These are phyloP conservation scores for Pseudoturritis turrita DNA, from an alignment of 345 rosid species.

Conservation along the genomic window DNA sequence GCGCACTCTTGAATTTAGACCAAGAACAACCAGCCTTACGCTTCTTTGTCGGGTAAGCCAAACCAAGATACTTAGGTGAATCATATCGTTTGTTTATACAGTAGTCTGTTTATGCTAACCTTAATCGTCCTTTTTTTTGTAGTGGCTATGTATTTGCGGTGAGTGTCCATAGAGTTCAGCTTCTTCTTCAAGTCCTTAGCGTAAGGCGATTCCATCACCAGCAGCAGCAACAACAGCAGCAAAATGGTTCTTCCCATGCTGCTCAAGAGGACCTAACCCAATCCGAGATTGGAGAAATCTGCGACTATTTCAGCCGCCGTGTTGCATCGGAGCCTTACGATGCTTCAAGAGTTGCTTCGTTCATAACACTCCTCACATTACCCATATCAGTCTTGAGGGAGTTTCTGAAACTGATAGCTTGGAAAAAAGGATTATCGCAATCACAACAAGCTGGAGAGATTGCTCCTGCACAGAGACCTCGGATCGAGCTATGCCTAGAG, in stretches of 20 bases:
- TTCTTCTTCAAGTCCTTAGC: conserved; percentile 96
- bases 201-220: conserved; percentile 92
- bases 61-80: conserved; percentile 2
- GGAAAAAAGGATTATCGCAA: conserved; percentile 89
- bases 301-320: conserved; percentile 96
- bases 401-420: conserved; percentile 89
- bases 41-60: conserved; percentile 94
- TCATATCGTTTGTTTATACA: background rate
- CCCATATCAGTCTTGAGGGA: conserved; percentile 91
- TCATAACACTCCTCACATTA: conserved; percentile 95
- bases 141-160: conserved; percentile 98
- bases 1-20: conserved; percentile 93
- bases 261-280: conserved; percentile 89
- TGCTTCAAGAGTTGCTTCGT: conserved; percentile 97
- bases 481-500: conserved; percentile 90
- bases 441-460: conserved; percentile 81
- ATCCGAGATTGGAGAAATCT: conserved; percentile 85
- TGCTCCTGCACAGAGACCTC: conserved; percentile 84
- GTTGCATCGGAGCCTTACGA: conserved; percentile 99
- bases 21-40: conserved; percentile 98
- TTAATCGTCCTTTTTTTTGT: conserved; percentile 13
- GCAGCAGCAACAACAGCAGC: conserved; percentile 78
- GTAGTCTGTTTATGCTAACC: conserved; percentile 3
- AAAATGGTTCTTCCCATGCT: conserved; percentile 55
- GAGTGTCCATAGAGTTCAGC: conserved; percentile 97